Evolutionary conservation across 108 stramenopile species (phyloP), one percentile per base, ranked within the genome.

Genomic region (Nitzschia sp.): DNA sequence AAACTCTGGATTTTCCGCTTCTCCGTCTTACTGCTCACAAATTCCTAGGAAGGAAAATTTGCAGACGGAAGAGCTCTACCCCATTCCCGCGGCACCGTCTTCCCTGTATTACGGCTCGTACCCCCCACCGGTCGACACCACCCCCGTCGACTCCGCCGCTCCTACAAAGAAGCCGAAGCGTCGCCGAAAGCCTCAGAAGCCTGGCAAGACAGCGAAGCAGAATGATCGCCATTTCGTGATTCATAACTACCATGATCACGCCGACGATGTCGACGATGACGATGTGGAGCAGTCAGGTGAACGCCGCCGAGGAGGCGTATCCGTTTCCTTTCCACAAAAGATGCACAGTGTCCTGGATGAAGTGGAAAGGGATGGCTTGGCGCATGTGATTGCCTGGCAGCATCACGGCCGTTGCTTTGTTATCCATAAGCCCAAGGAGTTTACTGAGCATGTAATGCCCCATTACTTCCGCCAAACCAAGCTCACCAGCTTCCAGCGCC

Each of bases 401-500:
- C 65, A 78, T 15, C 90, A 92, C 30, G 90, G 90, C 31, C 68
- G 90, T 11, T 83, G 84, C 47, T 89, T 92, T 72, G 77, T 75
- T 45, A 84, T 92, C 55, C 87, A 89, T 55, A 61, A 89, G 31
- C 87, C 87, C 22, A 77, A 87, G 46, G 70, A 77, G 53, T 92
- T 92, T 58, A 76, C 66, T 5, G 66, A 66, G 8, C 66, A 66
- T 25, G 80, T 96, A 46, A 88, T 96, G 91, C 90, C 88, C 8
- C 63, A 80, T 55, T 94, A 80, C 68, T 78, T 78, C 27, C 77
- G 77, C 25, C 71, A 72, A 34, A 57, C 57, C 70, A 92, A 91
- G 80, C 80, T 87, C 66, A 85, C 91, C n/a, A 82, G 82, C 59
- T 93, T 96, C 63, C 92, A 96, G 63, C 61, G 95, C 23, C 92